A percentile compares a stretch with the other conserved stretches of the same genome.
Conservation (phyloP, 768 basidiomycete species). For the Pleurotus tuoliensis region DNA sequence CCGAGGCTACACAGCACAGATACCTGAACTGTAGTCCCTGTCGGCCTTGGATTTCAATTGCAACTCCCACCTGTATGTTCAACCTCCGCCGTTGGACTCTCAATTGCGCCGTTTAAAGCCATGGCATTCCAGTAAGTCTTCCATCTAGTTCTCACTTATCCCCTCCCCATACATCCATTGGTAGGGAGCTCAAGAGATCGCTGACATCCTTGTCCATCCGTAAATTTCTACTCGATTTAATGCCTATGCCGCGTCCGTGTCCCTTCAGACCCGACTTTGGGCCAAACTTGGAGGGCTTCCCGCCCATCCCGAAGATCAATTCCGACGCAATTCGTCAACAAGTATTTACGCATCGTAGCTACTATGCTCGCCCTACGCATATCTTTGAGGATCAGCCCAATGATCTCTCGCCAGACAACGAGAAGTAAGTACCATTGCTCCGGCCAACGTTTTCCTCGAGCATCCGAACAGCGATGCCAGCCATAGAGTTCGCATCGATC, state of each 20-base stretch:
- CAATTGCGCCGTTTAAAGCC: slow-evolving; percentile 4
- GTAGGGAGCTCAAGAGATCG: neutral
- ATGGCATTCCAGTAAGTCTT: slow-evolving; percentile 4
- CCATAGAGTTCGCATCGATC: slow-evolving; percentile 1
- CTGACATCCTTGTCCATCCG: neutral
- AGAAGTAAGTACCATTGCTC: slow-evolving; percentile 46
- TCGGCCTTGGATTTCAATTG: slow-evolving; percentile 5
- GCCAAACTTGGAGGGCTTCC: slow-evolving; percentile 31
- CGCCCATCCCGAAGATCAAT: slow-evolving; percentile 56
- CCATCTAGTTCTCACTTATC: neutral
- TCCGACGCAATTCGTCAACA: slow-evolving; percentile 41
- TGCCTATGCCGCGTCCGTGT: neutral
- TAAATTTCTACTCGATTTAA: neutral
- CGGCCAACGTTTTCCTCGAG: neutral
- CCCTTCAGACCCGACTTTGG: slow-evolving; percentile 41
- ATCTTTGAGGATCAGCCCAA: slow-evolving; percentile 71
- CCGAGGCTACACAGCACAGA: neutral
- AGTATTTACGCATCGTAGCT: slow-evolving; percentile 77
- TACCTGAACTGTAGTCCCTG: slow-evolving; percentile 1
- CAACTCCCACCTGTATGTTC: slow-evolving; percentile 1
- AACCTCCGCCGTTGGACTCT: slow-evolving; percentile 3
- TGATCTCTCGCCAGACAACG: slow-evolving; percentile 79
- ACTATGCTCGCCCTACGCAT: slow-evolving; percentile 63
- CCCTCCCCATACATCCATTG: neutral
- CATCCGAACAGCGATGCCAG: neutral